Base-by-base conservation (phyloP, 2,329 filamentous ascomycete genomes). In the Ophiocordyceps unilateralis region DNA sequence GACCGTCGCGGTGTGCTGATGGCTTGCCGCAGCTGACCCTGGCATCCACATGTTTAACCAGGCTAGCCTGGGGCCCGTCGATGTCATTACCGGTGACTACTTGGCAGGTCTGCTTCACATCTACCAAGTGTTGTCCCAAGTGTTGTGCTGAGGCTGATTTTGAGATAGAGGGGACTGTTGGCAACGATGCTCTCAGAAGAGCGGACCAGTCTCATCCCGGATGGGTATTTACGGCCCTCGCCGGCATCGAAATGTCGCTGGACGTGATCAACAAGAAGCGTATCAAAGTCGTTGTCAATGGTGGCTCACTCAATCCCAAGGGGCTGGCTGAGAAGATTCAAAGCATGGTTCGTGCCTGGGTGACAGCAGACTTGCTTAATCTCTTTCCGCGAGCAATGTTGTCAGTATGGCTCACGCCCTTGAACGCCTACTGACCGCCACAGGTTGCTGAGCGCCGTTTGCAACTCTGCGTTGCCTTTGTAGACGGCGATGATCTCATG, bases 221-320 rank as follows among this genome's bases (percentile, higher is more conserved):
- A 21, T 56, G 53, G 43, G 48, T 51, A 11, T 34, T 28, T 8
- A 47, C 48, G 0, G 53, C 53, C 2, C 46, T 51, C 26, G 49
- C 50, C 12, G 55, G 55, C 4, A 43, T 57, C 26, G 40, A 46
- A 20, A 45, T 50, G 47, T 49, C 54, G 0, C 43, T 58, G 3
- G 49, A 54, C 17, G 70, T 47, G 55, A 62, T 56, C 14, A 45
- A 52, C 2, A 55, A 66, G 41, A 66, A 70, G 46, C 51, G 60
- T 0, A 75, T 76, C 55, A 72, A 70, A 46, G 59, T 76, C 12
- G 60, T 74, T 30, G 59, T 74, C 44, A 76, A 77, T 48, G 73
- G 73, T 2, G 74, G 74, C 1, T 69, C 66, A 2, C 60, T 70
- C 15, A 70, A 76, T 44, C 74, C 74, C 0, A 61, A 61, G 44